Percentiles rank a stretch among this genome's conserved stretches.
phyloP scores from a whole-genome alignment of 1,284 basidiomycete species.

The Cutaneotrichosporon sp. region DNA sequence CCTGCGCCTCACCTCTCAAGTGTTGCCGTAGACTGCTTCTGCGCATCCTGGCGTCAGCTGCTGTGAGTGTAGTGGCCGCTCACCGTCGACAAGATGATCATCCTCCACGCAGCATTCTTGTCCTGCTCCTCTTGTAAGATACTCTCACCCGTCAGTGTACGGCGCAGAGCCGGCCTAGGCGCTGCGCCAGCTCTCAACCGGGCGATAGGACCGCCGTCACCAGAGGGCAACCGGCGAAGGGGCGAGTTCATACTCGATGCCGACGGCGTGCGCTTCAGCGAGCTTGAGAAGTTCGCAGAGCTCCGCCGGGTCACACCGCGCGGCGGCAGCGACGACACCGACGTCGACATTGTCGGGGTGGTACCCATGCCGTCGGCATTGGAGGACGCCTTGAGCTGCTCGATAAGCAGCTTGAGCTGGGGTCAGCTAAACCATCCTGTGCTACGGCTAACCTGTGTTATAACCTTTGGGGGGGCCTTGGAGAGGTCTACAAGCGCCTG shows the following conservation, averaged over 20 bases:
- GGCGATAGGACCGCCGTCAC: not conserved
- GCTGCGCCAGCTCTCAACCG: not conserved
- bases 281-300: not conserved
- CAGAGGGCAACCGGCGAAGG: not conserved
- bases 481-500: conserved; percentile 28
- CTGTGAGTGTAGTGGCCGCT: no score
- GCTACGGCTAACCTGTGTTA: no score
- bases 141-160: conserved; percentile 44
- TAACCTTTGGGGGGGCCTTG: conserved; percentile 29
- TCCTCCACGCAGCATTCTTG: conserved; percentile 47
- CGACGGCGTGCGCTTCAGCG: not conserved
- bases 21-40: conserved; percentile 38
- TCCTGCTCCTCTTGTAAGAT: conserved; percentile 45
- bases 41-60: conserved; percentile 27
- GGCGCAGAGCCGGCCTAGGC: conserved; percentile 30
- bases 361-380: not conserved
- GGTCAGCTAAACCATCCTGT: no score
- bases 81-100: conserved; percentile 46
- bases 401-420: conserved; percentile 38
- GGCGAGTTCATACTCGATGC: not conserved
- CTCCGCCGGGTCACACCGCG: not conserved
- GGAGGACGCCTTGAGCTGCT: conserved; percentile 30
- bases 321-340: no score
- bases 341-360: not conserved
- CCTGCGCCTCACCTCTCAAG: conserved; percentile 32